Evolutionary conservation across 2,329 filamentous ascomycete species (phyloP).

Genomic region (Nannizzia gypsea): DNA sequence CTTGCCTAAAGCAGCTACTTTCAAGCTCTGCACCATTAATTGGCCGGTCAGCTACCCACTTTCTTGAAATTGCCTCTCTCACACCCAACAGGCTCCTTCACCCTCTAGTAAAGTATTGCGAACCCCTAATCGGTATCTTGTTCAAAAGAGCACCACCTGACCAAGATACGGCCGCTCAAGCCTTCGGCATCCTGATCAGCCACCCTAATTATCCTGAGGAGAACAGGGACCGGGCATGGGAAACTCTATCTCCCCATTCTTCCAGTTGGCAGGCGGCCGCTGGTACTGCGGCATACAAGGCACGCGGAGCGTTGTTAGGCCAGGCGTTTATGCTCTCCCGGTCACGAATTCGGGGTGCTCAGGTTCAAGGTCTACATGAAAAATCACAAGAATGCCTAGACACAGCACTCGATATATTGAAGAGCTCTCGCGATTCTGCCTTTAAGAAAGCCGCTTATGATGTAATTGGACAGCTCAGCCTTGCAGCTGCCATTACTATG

Average conservation of each 20-base stretch:
- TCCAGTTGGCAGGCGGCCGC: constrained; percentile 46
- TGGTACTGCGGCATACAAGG: constrained; percentile 47
- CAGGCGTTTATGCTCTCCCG: constrained; percentile 49
- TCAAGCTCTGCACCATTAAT: constrained; percentile 29
- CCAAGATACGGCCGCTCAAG: constrained; percentile 54
- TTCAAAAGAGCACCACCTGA: not conserved
- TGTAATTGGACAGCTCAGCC: constrained; percentile 50
- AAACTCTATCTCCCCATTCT: not conserved
- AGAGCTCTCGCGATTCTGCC: constrained; percentile 42
- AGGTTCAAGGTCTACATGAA: constrained; percentile 23
- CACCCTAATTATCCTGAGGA: constrained; percentile 37
- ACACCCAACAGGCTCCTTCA: constrained; percentile 43
- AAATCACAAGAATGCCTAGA: constrained; percentile 34
- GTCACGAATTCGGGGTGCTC: constrained; percentile 38
- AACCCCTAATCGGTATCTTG: constrained; percentile 32
- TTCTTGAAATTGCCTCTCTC: constrained; percentile 46
- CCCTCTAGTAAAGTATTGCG: constrained; percentile 45
- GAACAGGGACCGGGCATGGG: not conserved
- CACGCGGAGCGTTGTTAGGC: constrained; percentile 50
- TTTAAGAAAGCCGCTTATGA: constrained; percentile 47
- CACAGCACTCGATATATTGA: constrained; percentile 41
- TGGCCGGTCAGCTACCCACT: constrained; percentile 37
- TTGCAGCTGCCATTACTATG: constrained; percentile 43
- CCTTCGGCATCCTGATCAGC: constrained; percentile 64
- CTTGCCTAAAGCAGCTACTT: constrained; percentile 34